Base-by-base conservation (phyloP, 768 basidiomycete species). In the Termitomyces sp. region DNA sequence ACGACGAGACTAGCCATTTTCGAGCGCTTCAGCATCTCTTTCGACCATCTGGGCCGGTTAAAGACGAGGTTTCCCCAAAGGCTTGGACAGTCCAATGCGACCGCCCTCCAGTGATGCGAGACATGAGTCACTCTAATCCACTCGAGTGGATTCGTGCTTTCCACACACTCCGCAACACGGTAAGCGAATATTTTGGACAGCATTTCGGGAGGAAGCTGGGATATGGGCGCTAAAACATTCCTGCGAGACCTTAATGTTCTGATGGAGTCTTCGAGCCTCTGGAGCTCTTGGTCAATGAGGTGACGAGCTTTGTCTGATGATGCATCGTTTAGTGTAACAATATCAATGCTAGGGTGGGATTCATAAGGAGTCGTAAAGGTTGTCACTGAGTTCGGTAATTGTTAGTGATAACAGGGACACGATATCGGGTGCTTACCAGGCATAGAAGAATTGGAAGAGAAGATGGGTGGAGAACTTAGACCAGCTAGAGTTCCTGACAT, bases 1-100 rank as follows among this genome's bases (percentile, higher is more conserved):
- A 79, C 60, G 48, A 68, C 59, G 24, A 78, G 68, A 36, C 74
- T 71, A 16, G 74, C 75, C 68, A 69, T 75, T 64, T 79, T 81
- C 3, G 82, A 84, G 22, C 81, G 74, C 39, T 66, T 68, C 28
- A 84, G 61, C 73, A 83, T 77, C 65, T 78, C 79, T 57, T 75
- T 70, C 18, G 73, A 74, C 76, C 77, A 79, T 35, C 62, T 64
- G 9, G 69, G 72, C 28, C 70, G 72, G 11, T 63, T 66, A 42
- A 79, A 75, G 2, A 73, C 66, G 24, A 75, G 69, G 49, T 66
- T 67, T 18, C 73, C 73, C 81, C 82, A 84, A 42, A 83, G 72
- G 13, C 57, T 65, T 1, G 80, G 75, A 57, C 73, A 76, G 49
- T 65, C 72, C 15, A 83, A 60, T 6, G 80, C 79, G 4, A 81